phyloP scores from a whole-genome alignment of 441 rosid genomes.

The Erodium texanum region DNA sequence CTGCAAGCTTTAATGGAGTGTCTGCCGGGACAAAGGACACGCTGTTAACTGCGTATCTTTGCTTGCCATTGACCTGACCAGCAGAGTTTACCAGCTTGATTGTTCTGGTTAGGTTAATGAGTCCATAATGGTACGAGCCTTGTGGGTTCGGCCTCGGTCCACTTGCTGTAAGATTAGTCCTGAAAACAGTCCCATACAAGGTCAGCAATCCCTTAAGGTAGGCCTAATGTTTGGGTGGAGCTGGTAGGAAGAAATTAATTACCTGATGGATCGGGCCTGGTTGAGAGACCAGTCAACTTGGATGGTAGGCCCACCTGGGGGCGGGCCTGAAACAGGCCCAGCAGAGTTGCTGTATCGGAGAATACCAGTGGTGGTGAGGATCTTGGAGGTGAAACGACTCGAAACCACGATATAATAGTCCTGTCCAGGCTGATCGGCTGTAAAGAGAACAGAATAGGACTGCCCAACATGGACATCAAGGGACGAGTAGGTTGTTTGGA shows the following conservation, averaged over 20 bases:
- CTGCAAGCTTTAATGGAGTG: slow-evolving; percentile 62
- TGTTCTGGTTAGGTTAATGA: slow-evolving; percentile 39
- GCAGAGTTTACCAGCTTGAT: slow-evolving; percentile 46
- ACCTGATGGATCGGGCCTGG: slow-evolving; percentile 92
- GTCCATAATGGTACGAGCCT: slow-evolving; percentile 67
- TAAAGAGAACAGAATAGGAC: slow-evolving; percentile 65
- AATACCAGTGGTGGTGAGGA: slow-evolving; percentile 51
- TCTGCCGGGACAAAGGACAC: slow-evolving; percentile 46
- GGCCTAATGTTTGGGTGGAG: too few relatives aligned
- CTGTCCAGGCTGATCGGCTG: slow-evolving; percentile 73
- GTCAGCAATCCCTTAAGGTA: too few relatives aligned
- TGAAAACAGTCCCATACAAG: slow-evolving; percentile 11
- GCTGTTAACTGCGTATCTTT: slow-evolving; percentile 52
- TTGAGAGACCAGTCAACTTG: slow-evolving; percentile 83
- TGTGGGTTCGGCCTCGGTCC: slow-evolving; percentile 79
- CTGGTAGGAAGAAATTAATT: too few relatives aligned
- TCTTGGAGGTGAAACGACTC: slow-evolving; percentile 48
- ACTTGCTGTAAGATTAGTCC: slow-evolving; percentile 61
- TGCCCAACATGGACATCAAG: slow-evolving; percentile 89
- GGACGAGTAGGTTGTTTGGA: slow-evolving; percentile 62
- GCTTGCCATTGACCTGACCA: slow-evolving; percentile 36
- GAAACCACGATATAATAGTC: slow-evolving; percentile 85
- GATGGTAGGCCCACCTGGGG: slow-evolving; percentile 76
- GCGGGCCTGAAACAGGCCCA: slow-evolving; percentile 49
- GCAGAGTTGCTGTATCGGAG: slow-evolving; percentile 77